These are phyloP conservation scores for Petunia axillaris DNA, from an alignment of 257 asterid species.

Conservation along the genomic window DNA sequence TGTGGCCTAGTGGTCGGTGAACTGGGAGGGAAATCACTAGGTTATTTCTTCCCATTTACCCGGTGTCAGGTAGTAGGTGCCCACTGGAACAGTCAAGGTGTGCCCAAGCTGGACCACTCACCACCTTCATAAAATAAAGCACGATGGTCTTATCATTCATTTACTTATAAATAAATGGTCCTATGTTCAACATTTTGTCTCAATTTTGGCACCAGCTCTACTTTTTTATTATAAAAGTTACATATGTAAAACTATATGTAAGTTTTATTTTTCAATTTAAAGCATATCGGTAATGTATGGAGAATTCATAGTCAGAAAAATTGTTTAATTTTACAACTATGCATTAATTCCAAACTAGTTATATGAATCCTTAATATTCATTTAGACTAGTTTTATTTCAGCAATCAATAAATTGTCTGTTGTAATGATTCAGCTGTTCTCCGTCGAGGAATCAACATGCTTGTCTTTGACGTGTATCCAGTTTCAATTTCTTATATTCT, in stretches of 20 bases:
- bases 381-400: neutral
- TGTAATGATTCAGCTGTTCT: neutral
- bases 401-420: neutral
- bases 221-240: neutral
- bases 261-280: no score
- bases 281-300: neutral
- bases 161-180: no score
- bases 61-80: no score
- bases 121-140: no score
- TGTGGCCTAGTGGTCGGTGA: no score
- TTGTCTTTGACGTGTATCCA: neutral
- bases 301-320: neutral
- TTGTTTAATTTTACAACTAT: neutral
- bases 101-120: no score
- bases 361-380: neutral
- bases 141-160: no score
- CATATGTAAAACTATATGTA: neutral
- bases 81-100: no score
- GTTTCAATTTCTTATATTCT: neutral
- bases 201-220: neutral
- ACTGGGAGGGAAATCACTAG: no score
- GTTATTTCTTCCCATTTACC: no score
- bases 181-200: neutral
- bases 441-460: neutral
- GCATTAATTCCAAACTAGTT: neutral